Percentiles rank a stretch among this genome's conserved stretches.
Conservation (phyloP, 495 filamentous ascomycete genomes). For the Letharia lupina region DNA sequence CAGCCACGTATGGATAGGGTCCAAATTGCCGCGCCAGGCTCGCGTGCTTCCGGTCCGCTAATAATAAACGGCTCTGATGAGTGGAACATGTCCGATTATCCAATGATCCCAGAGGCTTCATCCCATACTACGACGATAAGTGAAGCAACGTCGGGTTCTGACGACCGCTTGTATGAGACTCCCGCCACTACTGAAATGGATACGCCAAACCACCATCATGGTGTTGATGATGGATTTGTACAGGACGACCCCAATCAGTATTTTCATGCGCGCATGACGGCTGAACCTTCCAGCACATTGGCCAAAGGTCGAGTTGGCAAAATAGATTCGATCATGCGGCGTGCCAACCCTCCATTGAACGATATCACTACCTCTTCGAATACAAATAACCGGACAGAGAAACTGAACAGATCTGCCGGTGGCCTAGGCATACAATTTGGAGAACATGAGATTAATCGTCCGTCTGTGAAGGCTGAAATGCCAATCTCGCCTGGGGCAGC, state of each 20-base stretch:
- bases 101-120: constrained; percentile 16
- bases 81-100: constrained; percentile 22
- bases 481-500: constrained; percentile 2
- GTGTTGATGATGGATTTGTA: constrained; percentile 18
- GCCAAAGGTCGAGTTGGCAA: constrained; percentile 26
- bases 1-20: constrained; percentile 20
- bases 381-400: constrained; percentile 10
- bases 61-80: constrained; percentile 40
- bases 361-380: constrained; percentile 4
- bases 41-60: constrained; percentile 30
- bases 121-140: constrained; percentile 19
- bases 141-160: constrained; percentile 22
- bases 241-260: constrained; percentile 11
- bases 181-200: constrained; percentile 32
- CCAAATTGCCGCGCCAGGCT: constrained; percentile 13
- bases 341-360: constrained; percentile 3
- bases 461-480: constrained; percentile 8
- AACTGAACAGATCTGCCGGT: constrained; percentile 8
- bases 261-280: constrained; percentile 25
- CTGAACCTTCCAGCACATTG: constrained; percentile 29
- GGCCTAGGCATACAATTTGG: constrained; percentile 24
- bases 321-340: constrained; percentile 13
- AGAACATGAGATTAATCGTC: constrained; percentile 18
- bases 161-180: constrained; percentile 30
- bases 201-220: constrained; percentile 19